Conservation (phyloP, 768 basidiomycete species). For the Hypsizygus marmoreus region DNA sequence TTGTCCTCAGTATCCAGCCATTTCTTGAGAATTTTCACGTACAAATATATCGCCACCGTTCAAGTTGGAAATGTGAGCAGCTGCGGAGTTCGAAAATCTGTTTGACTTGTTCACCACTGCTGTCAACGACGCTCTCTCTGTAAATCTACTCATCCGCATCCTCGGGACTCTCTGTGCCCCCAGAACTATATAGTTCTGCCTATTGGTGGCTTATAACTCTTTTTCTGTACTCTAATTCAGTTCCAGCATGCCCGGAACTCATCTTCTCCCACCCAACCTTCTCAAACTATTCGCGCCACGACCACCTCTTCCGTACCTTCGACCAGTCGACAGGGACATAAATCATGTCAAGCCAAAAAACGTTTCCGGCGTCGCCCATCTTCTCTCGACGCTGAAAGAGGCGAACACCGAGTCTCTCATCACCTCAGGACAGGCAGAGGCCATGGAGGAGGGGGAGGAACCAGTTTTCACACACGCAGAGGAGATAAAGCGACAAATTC, state of each 20-base stretch:
- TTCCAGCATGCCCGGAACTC: slow-evolving; percentile 64
- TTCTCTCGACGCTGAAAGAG: slow-evolving; percentile 76
- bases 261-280: slow-evolving; percentile 92
- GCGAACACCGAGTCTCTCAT: slow-evolving; percentile 71
- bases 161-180: background rate
- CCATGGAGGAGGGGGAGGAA: slow-evolving; percentile 86
- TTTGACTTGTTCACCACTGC: slow-evolving; percentile 7
- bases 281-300: slow-evolving; percentile 96
- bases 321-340: slow-evolving; percentile 84
- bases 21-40: background rate
- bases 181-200: background rate
- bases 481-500: slow-evolving; percentile 77
- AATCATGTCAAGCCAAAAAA: slow-evolving; percentile 69
- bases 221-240: background rate
- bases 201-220: too few relatives aligned
- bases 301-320: slow-evolving; percentile 83
- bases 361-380: slow-evolving; percentile 73
- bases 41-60: background rate
- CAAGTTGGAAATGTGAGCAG: slow-evolving; percentile 1
- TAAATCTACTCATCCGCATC: background rate
- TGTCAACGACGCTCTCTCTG: slow-evolving; percentile 6
- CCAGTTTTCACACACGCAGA: slow-evolving; percentile 80
- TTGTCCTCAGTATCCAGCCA: background rate
- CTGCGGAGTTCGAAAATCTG: slow-evolving; percentile 23
- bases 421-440: slow-evolving; percentile 56